Evolutionary conservation across 139 green algal species (phyloP), one percentile per base, ranked within the genome.

Genomic region (Chlamydomonas urium): DNA sequence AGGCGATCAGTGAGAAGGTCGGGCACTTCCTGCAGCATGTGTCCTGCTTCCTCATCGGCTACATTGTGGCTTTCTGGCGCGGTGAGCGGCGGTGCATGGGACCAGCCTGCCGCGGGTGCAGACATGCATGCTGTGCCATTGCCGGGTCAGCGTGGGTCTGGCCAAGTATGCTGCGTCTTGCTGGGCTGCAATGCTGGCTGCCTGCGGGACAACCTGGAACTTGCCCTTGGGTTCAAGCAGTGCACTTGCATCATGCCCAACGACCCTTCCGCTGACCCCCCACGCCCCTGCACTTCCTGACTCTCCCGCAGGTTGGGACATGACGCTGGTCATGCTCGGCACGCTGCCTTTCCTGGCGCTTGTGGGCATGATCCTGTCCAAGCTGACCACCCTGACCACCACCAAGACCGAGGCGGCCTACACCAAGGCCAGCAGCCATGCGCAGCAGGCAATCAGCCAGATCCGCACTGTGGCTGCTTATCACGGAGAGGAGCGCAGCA

Each of bases 321-420:
- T 97, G 79, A 90, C 92, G 10, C 81, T 96, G 24, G 92, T 71
- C 24, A 83, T 94, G 68, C 63, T 93, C 23, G 83, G 89, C 2
- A 38, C 76, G 4, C 60, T 87, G 29, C 91, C 91, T 0, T 65
- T 95, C n/a, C 70, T 93, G 28, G 89, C 81, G 0, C 53, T 76
- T 1, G 69, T 82, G 33, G 89, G 86, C 4, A 74, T 83, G 29
- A 33, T 53, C 42, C 80, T 95, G 3, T 66, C 59, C 31, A 67
- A 67, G 53, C 59, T 70, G 63, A 58, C 63, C 36, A 33, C 63
- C 23, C 56, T 57, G 35, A 58, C 28, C 14, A 36, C 63, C 4
- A 38, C 35, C 21, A 56, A 58, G 63, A 36, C 35, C 4, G 35
- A 56, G 35, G 36, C 23, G 5, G 19, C 37, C 6, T 70, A 70